Evolutionary conservation across 1,284 basidiomycete species (phyloP).

Genomic region (Rhodotorula sp.): DNA sequence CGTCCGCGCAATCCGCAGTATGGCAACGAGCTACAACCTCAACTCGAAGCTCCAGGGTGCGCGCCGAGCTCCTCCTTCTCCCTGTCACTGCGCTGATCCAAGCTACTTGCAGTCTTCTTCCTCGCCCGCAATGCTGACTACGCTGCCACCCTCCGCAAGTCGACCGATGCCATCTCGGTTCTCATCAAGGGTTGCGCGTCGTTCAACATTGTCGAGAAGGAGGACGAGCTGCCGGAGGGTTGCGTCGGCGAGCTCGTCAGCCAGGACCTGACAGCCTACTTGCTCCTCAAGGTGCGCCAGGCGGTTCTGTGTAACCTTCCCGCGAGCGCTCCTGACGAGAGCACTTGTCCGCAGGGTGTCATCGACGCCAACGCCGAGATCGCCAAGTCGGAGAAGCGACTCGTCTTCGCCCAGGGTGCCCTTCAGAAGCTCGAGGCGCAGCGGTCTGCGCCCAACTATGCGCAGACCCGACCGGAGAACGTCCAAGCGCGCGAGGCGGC

Average conservation of each 20-base stretch:
- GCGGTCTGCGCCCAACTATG: constrained; percentile 72
- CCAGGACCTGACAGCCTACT: constrained; percentile 69
- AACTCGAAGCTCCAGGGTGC: constrained; percentile 80
- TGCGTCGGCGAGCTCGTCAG: constrained; percentile 82
- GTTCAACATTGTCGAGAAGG: constrained; percentile 61
- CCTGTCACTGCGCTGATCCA: not conserved
- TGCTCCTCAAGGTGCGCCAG: constrained; percentile 72
- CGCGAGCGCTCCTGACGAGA: not conserved
- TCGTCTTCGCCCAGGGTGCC: constrained; percentile 65
- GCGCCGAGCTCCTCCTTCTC: constrained; percentile 46
- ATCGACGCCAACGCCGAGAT: constrained; percentile 82
- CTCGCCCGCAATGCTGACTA: constrained; percentile 51
- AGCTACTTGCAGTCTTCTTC: constrained; percentile 66
- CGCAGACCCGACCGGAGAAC: constrained; percentile 70
- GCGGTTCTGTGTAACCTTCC: too few relatives aligned
- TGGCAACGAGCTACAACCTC: constrained; percentile 87
- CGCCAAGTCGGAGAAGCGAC: constrained; percentile 79
- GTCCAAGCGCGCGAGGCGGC: constrained; percentile 85
- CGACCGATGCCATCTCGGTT: constrained; percentile 25
- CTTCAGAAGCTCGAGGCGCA: constrained; percentile 73
- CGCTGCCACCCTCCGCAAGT: constrained; percentile 23
- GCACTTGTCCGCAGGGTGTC: constrained; percentile 60
- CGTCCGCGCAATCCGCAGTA: constrained; percentile 75
- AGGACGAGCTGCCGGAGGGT: constrained; percentile 70
- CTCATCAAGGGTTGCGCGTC: constrained; percentile 85